Percentiles rank a stretch among this genome's conserved stretches.
These are phyloP conservation scores for Aureobasidium sp. DNA, from an alignment of 2,329 filamentous ascomycete species.

Conservation along the genomic window DNA sequence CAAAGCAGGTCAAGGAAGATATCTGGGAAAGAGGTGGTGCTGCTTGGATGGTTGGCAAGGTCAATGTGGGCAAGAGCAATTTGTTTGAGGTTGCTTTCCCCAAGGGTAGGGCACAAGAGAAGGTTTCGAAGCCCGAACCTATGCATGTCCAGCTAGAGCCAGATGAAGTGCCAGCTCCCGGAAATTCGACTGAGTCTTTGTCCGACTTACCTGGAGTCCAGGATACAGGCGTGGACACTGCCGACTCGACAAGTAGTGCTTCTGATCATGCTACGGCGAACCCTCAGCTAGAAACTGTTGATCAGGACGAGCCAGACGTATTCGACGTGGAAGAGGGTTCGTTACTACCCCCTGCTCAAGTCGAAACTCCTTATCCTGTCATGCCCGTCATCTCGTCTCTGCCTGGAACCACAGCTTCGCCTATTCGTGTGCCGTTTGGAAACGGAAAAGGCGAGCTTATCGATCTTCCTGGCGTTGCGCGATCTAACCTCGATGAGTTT, in stretches of 20 bases:
- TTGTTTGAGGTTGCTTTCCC: conserved; percentile 84
- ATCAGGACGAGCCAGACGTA: conserved; percentile 7
- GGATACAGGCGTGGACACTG: not conserved
- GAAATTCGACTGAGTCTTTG: not conserved
- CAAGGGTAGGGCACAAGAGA: conserved; percentile 45
- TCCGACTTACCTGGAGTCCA: not conserved
- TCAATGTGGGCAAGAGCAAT: conserved; percentile 93
- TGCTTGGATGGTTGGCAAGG: conserved; percentile 95
- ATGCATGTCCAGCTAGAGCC: not conserved
- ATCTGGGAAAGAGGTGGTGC: conserved; percentile 78
- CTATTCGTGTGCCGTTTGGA: conserved; percentile 87
- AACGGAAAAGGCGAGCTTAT: conserved; percentile 81
- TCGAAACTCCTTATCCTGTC: conserved; percentile 65
- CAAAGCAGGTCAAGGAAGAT: conserved; percentile 72
- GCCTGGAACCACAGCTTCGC: conserved; percentile 89
- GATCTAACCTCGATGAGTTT: conserved; percentile 62
- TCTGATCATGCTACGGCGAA: not conserved
- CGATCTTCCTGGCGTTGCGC: conserved; percentile 77
- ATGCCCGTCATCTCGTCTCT: conserved; percentile 83
- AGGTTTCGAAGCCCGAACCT: not conserved
- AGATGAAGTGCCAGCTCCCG: not conserved
- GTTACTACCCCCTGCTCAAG: conserved; percentile 68
- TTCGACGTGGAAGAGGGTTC: conserved; percentile 21
- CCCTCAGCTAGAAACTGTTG: not conserved
- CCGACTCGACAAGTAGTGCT: not conserved